These are phyloP conservation scores for Emiliania huxleyi DNA, from an alignment of 78 protist species.

Conservation along the genomic window DNA sequence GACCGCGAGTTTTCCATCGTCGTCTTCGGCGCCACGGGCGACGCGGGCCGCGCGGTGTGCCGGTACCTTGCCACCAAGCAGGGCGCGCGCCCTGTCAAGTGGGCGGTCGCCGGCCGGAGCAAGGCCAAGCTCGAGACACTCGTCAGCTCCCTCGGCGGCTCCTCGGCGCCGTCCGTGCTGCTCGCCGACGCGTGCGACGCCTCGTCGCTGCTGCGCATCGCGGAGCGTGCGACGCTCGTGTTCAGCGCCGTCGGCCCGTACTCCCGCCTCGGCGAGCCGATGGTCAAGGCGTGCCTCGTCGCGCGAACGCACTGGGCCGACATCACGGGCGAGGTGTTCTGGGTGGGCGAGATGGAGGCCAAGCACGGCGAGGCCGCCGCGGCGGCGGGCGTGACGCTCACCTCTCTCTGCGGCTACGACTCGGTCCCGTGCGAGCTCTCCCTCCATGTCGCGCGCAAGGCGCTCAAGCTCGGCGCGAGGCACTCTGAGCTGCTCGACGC, in stretches of 20 bases:
- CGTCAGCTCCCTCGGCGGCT: background rate
- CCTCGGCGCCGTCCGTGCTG: background rate
- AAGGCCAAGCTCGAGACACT: background rate
- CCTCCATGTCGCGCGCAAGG: background rate
- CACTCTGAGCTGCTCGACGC: background rate
- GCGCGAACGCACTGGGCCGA: background rate
- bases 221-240: background rate
- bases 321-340: conserved; percentile 11
- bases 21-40: background rate
- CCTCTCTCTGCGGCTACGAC: background rate
- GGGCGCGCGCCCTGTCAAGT: background rate
- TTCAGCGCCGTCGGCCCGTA: background rate
- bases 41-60: background rate
- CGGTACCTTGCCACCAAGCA: background rate
- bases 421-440: background rate
- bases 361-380: background rate
- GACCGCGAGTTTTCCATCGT: background rate
- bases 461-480: background rate
- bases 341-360: background rate
- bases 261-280: background rate
- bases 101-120: background rate
- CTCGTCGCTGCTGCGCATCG: background rate
- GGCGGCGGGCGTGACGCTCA: background rate
- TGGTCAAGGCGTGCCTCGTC: background rate
- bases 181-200: background rate